These are phyloP conservation scores for Primulina eburnea DNA, from an alignment of 257 asterid genomes.

Conservation along the genomic window DNA sequence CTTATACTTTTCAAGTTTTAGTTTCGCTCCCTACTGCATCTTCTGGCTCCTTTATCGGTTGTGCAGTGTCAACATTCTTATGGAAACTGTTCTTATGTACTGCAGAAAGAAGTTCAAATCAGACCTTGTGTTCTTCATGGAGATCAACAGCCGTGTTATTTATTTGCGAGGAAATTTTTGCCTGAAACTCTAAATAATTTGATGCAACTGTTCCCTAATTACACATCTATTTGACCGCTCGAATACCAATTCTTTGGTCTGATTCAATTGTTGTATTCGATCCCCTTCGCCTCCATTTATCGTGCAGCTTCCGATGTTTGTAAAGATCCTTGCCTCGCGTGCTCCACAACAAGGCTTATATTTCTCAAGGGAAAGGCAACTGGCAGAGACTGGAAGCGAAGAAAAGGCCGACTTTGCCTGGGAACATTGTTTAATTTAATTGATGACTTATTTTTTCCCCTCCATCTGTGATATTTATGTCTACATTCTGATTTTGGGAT, in stretches of 20 bases:
- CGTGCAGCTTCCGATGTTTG: constrained; percentile 33
- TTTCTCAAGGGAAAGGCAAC: constrained; percentile 13
- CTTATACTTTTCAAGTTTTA: background rate
- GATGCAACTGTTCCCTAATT: constrained; percentile 66
- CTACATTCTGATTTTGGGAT: background rate
- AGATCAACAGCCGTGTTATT: constrained; percentile 66
- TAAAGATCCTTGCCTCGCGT: constrained; percentile 23
- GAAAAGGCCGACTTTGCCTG: constrained; percentile 24
- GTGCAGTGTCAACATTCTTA: constrained; percentile 14
- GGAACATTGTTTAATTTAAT: constrained; percentile 22
- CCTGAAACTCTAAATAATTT: constrained; percentile 75
- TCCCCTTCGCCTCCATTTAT: constrained; percentile 12
- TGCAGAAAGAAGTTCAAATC: constrained; percentile 65
- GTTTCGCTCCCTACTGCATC: background rate
- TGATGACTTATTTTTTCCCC: constrained; percentile 4
- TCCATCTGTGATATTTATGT: constrained; percentile 24
- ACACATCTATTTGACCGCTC: constrained; percentile 57
- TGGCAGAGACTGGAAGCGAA: constrained; percentile 28
- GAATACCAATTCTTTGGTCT: constrained; percentile 57
- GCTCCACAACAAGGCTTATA: constrained; percentile 21
- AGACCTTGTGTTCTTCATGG: constrained; percentile 87
- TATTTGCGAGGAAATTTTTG: constrained; percentile 86
- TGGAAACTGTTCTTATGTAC: constrained; percentile 4
- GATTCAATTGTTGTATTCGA: constrained; percentile 28
- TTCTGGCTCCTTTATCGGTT: background rate